phyloP scores from a whole-genome alignment of 192 early-diverging fungal species.

The Entomortierella parvispora region DNA sequence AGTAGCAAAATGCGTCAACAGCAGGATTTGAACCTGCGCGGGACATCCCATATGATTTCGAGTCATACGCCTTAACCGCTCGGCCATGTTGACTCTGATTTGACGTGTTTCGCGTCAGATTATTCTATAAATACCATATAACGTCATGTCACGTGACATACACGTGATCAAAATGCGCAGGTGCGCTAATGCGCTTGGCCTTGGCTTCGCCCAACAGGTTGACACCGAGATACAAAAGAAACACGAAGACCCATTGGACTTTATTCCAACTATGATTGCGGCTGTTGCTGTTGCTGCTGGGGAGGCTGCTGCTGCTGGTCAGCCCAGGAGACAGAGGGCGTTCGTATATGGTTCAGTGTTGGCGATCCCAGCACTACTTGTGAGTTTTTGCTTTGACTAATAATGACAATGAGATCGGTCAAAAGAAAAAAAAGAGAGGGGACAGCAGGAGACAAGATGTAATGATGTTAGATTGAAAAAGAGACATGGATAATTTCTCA shows the following conservation, averaged over 20 bases:
- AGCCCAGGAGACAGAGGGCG: conserved; percentile 43
- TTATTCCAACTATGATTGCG: not conserved
- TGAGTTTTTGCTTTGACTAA: conserved; percentile 42
- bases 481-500: not conserved
- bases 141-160: too few relatives aligned
- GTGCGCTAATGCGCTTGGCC: too few relatives aligned
- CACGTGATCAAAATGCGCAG: too few relatives aligned
- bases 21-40: conserved; percentile 58
- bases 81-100: too few relatives aligned
- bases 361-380: conserved; percentile 39
- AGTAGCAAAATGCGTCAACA: conserved; percentile 42
- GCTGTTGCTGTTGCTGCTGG: conserved; percentile 17
- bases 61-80: conserved; percentile 52
- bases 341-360: conserved; percentile 24
- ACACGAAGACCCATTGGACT: too few relatives aligned
- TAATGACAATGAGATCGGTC: not conserved
- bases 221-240: too few relatives aligned
- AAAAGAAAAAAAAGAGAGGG: not conserved
- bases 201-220: too few relatives aligned
- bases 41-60: conserved; percentile 53
- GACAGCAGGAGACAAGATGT: not conserved
- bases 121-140: too few relatives aligned
- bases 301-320: conserved; percentile 43
- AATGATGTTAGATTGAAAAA: not conserved
- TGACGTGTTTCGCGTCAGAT: too few relatives aligned